Evolutionary conservation across 768 basidiomycete species (phyloP).

Genomic region (Rhodotorula toruloides): DNA sequence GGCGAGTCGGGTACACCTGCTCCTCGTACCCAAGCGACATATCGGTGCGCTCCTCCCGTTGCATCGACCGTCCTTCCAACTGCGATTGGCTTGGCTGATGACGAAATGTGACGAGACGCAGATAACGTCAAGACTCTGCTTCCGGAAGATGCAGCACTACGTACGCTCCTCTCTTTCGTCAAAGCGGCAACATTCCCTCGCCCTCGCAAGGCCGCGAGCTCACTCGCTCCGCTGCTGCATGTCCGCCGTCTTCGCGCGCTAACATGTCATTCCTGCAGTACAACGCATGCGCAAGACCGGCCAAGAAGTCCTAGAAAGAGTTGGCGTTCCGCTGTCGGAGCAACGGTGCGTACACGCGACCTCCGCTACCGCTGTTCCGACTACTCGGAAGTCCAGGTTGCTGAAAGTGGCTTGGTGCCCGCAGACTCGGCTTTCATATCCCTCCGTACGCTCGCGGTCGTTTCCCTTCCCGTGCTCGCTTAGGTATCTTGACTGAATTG

Average conservation of each 20-base stretch:
- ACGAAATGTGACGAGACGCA: not conserved
- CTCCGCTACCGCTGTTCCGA: not conserved
- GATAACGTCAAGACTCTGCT: slow-evolving; percentile 33
- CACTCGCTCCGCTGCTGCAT: not conserved
- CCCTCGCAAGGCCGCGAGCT: not conserved
- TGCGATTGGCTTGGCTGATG: not conserved
- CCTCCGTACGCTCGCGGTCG: slow-evolving; percentile 30
- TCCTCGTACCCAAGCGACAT: slow-evolving; percentile 24
- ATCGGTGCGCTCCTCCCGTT: slow-evolving; percentile 16
- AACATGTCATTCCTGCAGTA: slow-evolving; percentile 4
- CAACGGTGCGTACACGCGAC: slow-evolving; percentile 13
- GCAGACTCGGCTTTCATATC: slow-evolving; percentile 39
- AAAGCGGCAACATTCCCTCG: not conserved
- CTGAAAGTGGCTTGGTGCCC: not conserved
- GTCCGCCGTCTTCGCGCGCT: not conserved
- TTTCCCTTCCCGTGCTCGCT: not conserved
- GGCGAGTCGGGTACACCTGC: slow-evolving; percentile 22
- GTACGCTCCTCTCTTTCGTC: not conserved
- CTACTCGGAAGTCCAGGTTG: too few species aligned
- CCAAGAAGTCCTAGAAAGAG: not conserved
- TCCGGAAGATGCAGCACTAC: not conserved
- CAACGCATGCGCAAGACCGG: slow-evolving; percentile 9
- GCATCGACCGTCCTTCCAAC: not conserved
- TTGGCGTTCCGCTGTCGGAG: slow-evolving; percentile 6
- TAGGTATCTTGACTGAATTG: not conserved